phyloP scores from a whole-genome alignment of 2,329 filamentous ascomycete genomes.

The Apiospora saccharicola region DNA sequence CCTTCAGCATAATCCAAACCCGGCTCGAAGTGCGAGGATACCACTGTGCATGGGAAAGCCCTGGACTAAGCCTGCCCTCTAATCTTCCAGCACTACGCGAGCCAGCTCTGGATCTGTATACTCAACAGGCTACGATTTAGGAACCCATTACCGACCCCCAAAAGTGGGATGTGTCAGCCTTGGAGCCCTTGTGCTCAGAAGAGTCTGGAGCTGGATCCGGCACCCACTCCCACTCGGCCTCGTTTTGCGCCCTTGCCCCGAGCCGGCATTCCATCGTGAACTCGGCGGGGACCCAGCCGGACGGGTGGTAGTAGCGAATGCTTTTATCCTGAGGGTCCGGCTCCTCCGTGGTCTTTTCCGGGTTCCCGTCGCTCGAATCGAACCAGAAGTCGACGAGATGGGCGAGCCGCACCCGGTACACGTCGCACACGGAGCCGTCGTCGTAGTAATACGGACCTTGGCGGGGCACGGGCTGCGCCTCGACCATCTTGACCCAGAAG shows the following conservation, averaged over 20 bases:
- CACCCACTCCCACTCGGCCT: not conserved
- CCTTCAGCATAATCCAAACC: too few relatives aligned
- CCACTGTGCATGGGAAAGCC: too few relatives aligned
- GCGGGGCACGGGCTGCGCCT: not conserved
- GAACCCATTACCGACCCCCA: not conserved
- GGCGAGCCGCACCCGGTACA: not conserved
- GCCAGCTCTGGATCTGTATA: not conserved
- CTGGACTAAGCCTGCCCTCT: too few relatives aligned
- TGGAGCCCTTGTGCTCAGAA: not conserved
- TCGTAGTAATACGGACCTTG: not conserved
- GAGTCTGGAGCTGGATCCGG: not conserved
- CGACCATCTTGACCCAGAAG: slow-evolving; percentile 9
- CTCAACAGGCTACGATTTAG: not conserved
- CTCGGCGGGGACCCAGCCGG: not conserved
- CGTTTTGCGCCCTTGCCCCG: not conserved
- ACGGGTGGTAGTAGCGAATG: not conserved
- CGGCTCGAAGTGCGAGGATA: too few relatives aligned
- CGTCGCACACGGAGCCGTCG: not conserved
- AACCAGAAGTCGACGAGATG: not conserved
- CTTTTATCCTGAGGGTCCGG: not conserved
- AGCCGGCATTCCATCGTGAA: not conserved
- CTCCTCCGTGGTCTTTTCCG: not conserved
- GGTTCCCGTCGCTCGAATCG: not conserved
- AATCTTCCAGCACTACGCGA: too few relatives aligned
- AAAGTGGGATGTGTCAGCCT: not conserved